Evolutionary conservation across 1,284 basidiomycete species (phyloP).

Genomic region (Fomitiporia mediterranea): DNA sequence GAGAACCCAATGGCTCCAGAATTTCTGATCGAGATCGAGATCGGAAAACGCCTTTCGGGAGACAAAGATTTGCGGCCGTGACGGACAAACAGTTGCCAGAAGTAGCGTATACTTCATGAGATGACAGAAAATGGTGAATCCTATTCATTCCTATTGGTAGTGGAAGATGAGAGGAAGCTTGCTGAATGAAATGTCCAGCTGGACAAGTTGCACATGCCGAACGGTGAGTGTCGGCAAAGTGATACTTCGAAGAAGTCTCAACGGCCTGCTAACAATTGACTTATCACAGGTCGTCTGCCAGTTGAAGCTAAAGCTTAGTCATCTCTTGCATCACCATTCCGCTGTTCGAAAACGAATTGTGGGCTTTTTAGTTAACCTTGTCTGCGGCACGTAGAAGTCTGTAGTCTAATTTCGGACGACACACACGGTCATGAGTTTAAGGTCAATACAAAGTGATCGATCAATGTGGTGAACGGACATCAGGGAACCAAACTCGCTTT

Average conservation of each 20-base stretch:
- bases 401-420: background rate
- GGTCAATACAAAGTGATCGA: too few relatives aligned
- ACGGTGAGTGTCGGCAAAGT: too few relatives aligned
- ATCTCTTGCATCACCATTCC: background rate
- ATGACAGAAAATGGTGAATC: too few relatives aligned
- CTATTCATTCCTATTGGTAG: too few relatives aligned
- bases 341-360: background rate
- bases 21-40: background rate
- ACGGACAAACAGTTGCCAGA: background rate
- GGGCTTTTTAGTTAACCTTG: background rate
- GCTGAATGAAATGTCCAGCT: too few relatives aligned
- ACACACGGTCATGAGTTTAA: background rate
- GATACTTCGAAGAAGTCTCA: too few relatives aligned
- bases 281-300: too few relatives aligned
- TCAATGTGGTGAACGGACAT: background rate
- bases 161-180: background rate
- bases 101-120: too few relatives aligned
- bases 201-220: background rate
- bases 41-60: background rate
- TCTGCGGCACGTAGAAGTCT: background rate
- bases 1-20: background rate
- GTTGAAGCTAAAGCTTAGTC: background rate
- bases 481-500: background rate
- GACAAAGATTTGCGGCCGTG: slow-evolving; percentile 3
- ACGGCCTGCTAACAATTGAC: too few relatives aligned